A percentile compares a stretch with the other conserved stretches of the same genome.
These are phyloP conservation scores for Pythium scleroteichum DNA, from an alignment of 352 stramenopile genomes.

Conservation along the genomic window DNA sequence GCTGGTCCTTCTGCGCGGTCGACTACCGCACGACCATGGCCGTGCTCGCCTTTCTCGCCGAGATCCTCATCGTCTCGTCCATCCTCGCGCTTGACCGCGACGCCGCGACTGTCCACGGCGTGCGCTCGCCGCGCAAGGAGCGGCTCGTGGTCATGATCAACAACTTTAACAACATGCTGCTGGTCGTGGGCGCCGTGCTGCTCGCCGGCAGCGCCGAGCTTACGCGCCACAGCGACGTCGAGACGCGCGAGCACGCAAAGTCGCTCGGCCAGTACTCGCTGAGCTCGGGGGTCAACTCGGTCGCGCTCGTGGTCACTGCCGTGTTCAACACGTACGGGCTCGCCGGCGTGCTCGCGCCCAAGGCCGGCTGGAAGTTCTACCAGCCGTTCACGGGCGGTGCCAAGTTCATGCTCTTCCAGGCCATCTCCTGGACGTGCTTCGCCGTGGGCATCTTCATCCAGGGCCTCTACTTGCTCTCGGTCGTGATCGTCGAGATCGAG, in stretches of 20 bases:
- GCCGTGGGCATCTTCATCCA: constrained; percentile 65
- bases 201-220: constrained; percentile 64
- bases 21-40: constrained; percentile 56
- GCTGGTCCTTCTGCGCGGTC: constrained; percentile 42
- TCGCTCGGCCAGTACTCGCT: constrained; percentile 46
- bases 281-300: constrained; percentile 55
- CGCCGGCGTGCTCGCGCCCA: constrained; percentile 66
- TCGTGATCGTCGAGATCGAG: constrained; percentile 78
- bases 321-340: constrained; percentile 85
- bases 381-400: constrained; percentile 80
- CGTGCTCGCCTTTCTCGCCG: constrained; percentile 65
- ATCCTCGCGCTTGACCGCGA: constrained; percentile 61
- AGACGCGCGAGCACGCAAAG: constrained; percentile 31
- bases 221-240: constrained; percentile 34
- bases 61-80: constrained; percentile 81
- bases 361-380: constrained; percentile 82
- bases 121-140: constrained; percentile 33
- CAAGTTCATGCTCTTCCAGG: constrained; percentile 74
- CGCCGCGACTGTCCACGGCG: constrained; percentile 28
- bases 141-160: constrained; percentile 74
- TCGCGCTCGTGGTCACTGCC: constrained; percentile 71
- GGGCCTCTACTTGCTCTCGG: constrained; percentile 72
- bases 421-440: constrained; percentile 82
- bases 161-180: constrained; percentile 87
- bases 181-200: constrained; percentile 66